Conservation (phyloP, 1,139 yeast species). For the Kluyveromyces marxianus region DNA sequence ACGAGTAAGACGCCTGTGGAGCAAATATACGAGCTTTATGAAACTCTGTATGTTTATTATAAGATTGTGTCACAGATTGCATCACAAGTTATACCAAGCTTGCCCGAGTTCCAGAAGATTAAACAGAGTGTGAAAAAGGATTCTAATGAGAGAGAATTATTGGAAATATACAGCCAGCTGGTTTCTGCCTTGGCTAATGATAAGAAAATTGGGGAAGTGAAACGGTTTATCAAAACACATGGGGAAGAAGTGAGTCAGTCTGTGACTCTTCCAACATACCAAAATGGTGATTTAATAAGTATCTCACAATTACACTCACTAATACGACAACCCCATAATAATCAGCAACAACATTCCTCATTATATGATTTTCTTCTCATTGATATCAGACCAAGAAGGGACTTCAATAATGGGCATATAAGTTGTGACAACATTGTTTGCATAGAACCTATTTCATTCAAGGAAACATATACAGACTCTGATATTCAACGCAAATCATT, state of each 20-base stretch:
- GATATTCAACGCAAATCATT: slow-evolving; percentile 55
- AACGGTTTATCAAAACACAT: slow-evolving; percentile 19
- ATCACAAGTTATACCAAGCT: slow-evolving; percentile 18
- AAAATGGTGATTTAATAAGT: slow-evolving; percentile 16
- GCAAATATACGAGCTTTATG: slow-evolving; percentile 19
- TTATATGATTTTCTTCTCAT: slow-evolving; percentile 39
- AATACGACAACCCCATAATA: slow-evolving; percentile 6
- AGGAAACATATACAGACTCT: slow-evolving; percentile 42
- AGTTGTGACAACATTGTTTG: slow-evolving; percentile 49
- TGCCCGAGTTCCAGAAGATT: slow-evolving; percentile 19
- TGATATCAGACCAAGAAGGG: slow-evolving; percentile 57
- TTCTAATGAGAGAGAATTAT: slow-evolving; percentile 19
- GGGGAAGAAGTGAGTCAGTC: slow-evolving; percentile 2
- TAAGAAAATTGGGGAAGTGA: slow-evolving; percentile 22
- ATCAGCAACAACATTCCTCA: slow-evolving; percentile 1
- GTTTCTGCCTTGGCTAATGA: slow-evolving; percentile 24
- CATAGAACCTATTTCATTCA: slow-evolving; percentile 58
- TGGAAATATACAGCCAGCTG: slow-evolving; percentile 27
- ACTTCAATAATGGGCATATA: slow-evolving; percentile 55
- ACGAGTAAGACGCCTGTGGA: neutral
- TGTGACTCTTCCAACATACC: slow-evolving; percentile 7
- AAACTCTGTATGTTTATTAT: slow-evolving; percentile 31
- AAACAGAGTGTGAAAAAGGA: slow-evolving; percentile 11
- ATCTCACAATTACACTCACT: slow-evolving; percentile 14
- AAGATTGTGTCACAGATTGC: slow-evolving; percentile 27